These are phyloP conservation scores for Epichloe baconii DNA, from an alignment of 2,329 filamentous ascomycete species.

Conservation along the genomic window DNA sequence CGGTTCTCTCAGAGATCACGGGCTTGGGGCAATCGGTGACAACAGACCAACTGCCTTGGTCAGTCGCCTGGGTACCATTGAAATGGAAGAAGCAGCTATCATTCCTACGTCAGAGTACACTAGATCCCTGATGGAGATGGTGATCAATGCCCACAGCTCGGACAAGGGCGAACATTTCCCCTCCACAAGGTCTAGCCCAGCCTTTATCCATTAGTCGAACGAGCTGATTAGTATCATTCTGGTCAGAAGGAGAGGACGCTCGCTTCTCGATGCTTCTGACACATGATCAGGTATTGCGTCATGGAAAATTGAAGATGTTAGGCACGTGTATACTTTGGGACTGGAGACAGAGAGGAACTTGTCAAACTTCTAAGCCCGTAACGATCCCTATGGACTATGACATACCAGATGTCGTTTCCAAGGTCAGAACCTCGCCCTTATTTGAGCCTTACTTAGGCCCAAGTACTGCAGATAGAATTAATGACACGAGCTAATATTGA, in stretches of 20 bases:
- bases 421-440: no score
- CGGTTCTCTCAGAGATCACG: neutral
- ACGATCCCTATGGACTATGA: no score
- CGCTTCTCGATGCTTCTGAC: neutral
- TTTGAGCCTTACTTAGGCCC: no score
- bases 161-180: neutral
- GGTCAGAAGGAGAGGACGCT: neutral
- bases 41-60: neutral
- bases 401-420: no score
- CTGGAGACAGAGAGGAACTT: neutral
- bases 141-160: neutral
- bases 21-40: slow-evolving; percentile 3
- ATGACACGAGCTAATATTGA: neutral
- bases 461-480: neutral
- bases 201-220: neutral
- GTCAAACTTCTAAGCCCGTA: no score
- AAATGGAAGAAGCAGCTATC: neutral
- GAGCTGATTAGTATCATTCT: neutral
- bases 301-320: neutral
- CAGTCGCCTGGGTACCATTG: neutral
- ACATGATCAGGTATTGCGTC: neutral
- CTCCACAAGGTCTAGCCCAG: neutral
- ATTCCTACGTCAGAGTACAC: neutral
- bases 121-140: slow-evolving; percentile 1
- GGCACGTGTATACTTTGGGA: neutral